phyloP scores from a whole-genome alignment of 2,329 filamentous ascomycete species.

The Phyllosticta citriasiana region DNA sequence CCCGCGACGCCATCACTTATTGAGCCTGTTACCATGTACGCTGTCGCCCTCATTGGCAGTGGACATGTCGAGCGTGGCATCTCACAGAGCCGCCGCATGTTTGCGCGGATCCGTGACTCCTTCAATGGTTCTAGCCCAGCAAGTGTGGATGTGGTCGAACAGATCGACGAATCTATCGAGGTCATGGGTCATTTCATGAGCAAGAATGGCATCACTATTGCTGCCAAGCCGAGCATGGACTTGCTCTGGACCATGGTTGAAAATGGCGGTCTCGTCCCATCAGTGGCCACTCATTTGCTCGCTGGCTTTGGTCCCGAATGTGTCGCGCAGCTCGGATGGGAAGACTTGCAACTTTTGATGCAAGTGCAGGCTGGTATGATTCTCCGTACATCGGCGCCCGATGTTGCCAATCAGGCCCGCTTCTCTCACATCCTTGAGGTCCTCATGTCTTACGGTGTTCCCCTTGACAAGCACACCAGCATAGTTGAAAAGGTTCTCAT shows the following conservation, averaged over 20 bases:
- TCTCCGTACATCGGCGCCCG: slow-evolving; percentile 36
- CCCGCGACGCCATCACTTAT: slow-evolving; percentile 60
- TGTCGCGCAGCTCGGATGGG: slow-evolving; percentile 44
- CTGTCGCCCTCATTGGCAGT: slow-evolving; percentile 75
- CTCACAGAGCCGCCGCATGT: slow-evolving; percentile 73
- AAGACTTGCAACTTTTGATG: slow-evolving; percentile 48
- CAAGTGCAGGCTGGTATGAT: slow-evolving; percentile 49
- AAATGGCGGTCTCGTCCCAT: slow-evolving; percentile 51
- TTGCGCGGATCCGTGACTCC: slow-evolving; percentile 64
- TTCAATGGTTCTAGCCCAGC: slow-evolving; percentile 38
- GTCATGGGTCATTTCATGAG: slow-evolving; percentile 52
- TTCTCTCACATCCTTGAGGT: slow-evolving; percentile 54
- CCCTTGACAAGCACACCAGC: slow-evolving; percentile 46
- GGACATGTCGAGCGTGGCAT: slow-evolving; percentile 77
- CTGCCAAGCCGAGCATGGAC: slow-evolving; percentile 46
- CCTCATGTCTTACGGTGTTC: slow-evolving; percentile 41
- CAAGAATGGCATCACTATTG: slow-evolving; percentile 41
- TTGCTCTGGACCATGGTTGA: slow-evolving; percentile 56
- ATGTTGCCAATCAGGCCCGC: slow-evolving; percentile 48
- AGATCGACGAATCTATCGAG: slow-evolving; percentile 79
- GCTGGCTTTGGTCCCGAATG: slow-evolving; percentile 50
- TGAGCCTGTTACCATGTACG: slow-evolving; percentile 84
- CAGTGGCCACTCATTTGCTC: slow-evolving; percentile 50
- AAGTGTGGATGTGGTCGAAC: slow-evolving; percentile 54
- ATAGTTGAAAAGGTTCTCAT: slow-evolving; percentile 50